Base-by-base conservation (phyloP, 345 rosid species). In the Trapa incisa region DNA sequence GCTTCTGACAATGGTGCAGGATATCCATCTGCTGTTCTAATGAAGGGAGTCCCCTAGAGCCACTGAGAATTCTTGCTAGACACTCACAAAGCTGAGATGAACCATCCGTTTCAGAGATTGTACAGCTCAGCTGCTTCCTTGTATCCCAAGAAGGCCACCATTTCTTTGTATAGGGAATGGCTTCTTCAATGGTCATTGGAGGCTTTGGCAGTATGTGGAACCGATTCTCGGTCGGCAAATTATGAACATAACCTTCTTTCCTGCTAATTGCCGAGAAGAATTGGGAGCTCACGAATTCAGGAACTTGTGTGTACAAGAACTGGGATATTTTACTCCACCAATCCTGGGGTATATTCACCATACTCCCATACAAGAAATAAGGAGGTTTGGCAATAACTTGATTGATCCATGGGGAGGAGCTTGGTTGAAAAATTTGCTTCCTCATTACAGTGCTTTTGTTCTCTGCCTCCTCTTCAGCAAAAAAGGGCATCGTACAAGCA, bases 141-240 rank as follows among this genome's bases (percentile, higher is more conserved):
- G 91, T 79, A 80, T 94, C 99, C 99, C 99, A 91, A 33, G 80
- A 76, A 41, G 99, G 97, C 95, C 97, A 89, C 96, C 96, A 94
- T 65, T 82, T 87, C 82, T 82, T 86, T 47, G 78, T 64, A 57
- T 76, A 77, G 1, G 95, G 93, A 61, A 91, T 65, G 64, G 85
- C 91, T 33, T 91, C 89, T 76, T 78, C 73, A 57, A 91, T 75
- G 68, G 89, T 85, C 80, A 81, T 68, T 15, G 79, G 84, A 15
- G 92, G 78, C 71, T 74, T 79, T 8, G 91, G 89, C 68, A 70
- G 76, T 58, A 87, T 72, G 72, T 79, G 79, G 67, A 77, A 86
- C 71, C 97, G 79, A 70, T 79, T 78, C 66, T 78, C 78, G 4
- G 72, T 68, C 0, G 95, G 96, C 76, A 94, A 95, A 79, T 91